These are phyloP conservation scores for Leptodermis oblonga DNA, from an alignment of 257 asterid species.

Conservation along the genomic window DNA sequence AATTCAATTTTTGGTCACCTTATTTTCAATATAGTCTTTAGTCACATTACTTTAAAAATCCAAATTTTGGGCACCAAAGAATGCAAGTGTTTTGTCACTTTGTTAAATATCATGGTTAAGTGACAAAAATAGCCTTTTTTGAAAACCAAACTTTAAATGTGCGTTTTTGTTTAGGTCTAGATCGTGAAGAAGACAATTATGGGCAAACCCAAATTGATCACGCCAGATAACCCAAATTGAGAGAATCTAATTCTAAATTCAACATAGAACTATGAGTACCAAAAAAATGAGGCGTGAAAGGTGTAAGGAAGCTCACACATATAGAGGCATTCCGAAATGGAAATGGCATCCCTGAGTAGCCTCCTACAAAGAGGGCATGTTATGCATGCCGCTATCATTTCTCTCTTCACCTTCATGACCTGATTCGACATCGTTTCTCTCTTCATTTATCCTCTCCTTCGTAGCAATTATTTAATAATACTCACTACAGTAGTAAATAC, in stretches of 20 bases:
- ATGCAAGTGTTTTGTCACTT: too few species aligned
- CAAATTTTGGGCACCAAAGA: too few species aligned
- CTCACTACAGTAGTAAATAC: background rate
- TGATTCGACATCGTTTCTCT: conserved; percentile 74
- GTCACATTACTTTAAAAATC: too few species aligned
- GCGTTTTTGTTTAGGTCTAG: too few species aligned
- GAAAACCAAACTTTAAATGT: too few species aligned
- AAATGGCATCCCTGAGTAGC: conserved; percentile 87
- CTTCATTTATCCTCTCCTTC: background rate
- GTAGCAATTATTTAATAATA: background rate
- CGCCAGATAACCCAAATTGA: background rate
- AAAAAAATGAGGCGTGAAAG: background rate
- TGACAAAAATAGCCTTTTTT: too few species aligned
- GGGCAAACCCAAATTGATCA: conserved; percentile 14
- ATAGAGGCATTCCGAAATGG: conserved; percentile 93
- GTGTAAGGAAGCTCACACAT: conserved; percentile 55
- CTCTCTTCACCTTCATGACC: conserved; percentile 70
- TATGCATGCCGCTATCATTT: conserved; percentile 88
- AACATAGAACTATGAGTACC: too few species aligned
- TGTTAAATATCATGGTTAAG: too few species aligned
- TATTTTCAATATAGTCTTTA: too few species aligned
- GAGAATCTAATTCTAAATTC: conserved; percentile 6
- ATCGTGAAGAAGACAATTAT: conserved; percentile 8
- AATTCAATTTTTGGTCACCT: too few species aligned
- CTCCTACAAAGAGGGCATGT: conserved; percentile 91